Base-by-base conservation (phyloP, 495 filamentous ascomycete genomes). In the Chlorociboria aeruginascens region DNA sequence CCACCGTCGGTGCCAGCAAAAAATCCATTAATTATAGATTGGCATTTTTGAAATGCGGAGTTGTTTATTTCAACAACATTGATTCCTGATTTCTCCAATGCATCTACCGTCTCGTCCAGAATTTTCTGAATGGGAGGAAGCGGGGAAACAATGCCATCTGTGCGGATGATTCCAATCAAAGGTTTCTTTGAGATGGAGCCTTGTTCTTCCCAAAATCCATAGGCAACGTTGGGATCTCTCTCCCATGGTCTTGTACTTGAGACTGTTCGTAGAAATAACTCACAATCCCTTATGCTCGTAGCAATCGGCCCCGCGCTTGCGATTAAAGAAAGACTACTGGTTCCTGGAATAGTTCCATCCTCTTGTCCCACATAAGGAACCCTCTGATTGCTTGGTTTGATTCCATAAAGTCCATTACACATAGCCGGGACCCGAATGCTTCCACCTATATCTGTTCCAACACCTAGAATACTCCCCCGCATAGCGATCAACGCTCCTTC, bases 401-500 rank as follows among this genome's bases (percentile, higher is more conserved):
- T 68, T 0, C 72, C 69, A 40, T 75, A 80, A 6, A 81, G 57
- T 2, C 74, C 76, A 40, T 71, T 68, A 48, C 73, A 80, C 57
- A 77, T 72, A 0, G 76, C 73, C 0, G 80, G 79, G 17, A 82
- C 69, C 3, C 79, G 64, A 20, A 82, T 72, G 7, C 72, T 79
- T 7, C 85, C 85, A 0, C 82, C 85, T 43, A 89, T 79, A 63
- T 89, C 83, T 11, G 82, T 86, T 0, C 76, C 75, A 0, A 80
- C 51, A 3, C 69, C 68, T 28, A 69, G 40, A 0, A 62, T 42
- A 45, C 63, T 66, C 3, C 72, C 72, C 20, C 63, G 51, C 35
- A 76, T 56, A 0, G 63, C 67, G 9, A 66, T 41, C 11, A 76
- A 52, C 1, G 73, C 76, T 11, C 70, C 76, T 56, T 81, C 78